Evolutionary conservation across 805 yeast genomes (phyloP).

Genomic region (Schizosaccharomyces octosporus): DNA sequence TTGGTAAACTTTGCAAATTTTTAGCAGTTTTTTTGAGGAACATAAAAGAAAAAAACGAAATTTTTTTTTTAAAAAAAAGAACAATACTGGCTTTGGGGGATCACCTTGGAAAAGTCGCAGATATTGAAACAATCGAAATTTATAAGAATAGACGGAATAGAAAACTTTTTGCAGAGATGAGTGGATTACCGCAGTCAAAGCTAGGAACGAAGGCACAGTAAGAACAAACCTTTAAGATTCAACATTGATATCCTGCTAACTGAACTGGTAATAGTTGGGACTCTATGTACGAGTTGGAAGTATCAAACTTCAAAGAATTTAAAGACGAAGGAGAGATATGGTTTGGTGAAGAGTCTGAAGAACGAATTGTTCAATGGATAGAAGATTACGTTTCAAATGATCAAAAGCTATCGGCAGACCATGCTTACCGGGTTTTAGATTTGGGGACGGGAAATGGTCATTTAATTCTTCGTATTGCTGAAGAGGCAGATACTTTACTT

Average conservation of each 20-base stretch:
- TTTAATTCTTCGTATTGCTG: slow-evolving; percentile 30
- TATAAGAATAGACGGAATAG: too few species aligned
- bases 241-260: neutral
- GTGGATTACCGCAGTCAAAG: slow-evolving; percentile 22
- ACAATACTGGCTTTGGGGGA: too few species aligned
- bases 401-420: slow-evolving; percentile 5
- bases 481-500: slow-evolving; percentile 30
- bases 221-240: slow-evolving; percentile 7
- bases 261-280: slow-evolving; percentile 31
- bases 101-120: too few species aligned
- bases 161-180: neutral
- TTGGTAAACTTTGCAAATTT: too few species aligned
- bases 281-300: slow-evolving; percentile 53
- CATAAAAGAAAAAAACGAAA: too few species aligned
- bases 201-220: slow-evolving; percentile 68
- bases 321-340: slow-evolving; percentile 87
- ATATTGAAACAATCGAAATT: too few species aligned
- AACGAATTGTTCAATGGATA: slow-evolving; percentile 51
- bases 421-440: slow-evolving; percentile 30
- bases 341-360: slow-evolving; percentile 93
- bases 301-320: slow-evolving; percentile 40
- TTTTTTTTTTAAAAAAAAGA: too few species aligned
- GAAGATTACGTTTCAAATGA: slow-evolving; percentile 18
- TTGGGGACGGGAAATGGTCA: slow-evolving; percentile 96
- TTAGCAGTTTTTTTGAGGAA: too few species aligned